Percentiles rank a stretch among this genome's conserved stretches.
Conservation (phyloP, 108 stramenopile species). For the Cyclostephanos invisitatus region DNA sequence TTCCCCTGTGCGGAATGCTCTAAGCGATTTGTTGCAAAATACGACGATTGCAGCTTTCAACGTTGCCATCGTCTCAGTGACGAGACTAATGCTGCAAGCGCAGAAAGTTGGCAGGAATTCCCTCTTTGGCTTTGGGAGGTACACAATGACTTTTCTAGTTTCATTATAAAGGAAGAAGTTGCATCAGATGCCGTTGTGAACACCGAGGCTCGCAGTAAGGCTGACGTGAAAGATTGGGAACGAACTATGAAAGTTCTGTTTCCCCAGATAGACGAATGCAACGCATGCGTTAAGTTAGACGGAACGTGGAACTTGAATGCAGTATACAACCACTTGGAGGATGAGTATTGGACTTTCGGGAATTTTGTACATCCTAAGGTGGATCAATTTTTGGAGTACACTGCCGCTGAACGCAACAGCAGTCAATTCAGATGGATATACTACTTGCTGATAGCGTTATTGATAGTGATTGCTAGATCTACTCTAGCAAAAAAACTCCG, state of each 20-base stretch:
- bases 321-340: slow-evolving; percentile 41
- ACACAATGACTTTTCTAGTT: slow-evolving; percentile 45
- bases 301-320: slow-evolving; percentile 46
- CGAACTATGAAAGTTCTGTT: slow-evolving; percentile 32
- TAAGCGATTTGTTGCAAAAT: slow-evolving; percentile 24
- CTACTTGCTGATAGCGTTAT: slow-evolving; percentile 10
- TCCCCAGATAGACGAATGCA: slow-evolving; percentile 38
- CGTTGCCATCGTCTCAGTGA: slow-evolving; percentile 31
- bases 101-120: slow-evolving; percentile 42
- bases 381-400: slow-evolving; percentile 23
- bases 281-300: slow-evolving; percentile 19
- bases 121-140: slow-evolving; percentile 22
- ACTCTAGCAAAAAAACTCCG: slow-evolving; percentile 18
- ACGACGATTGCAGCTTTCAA: slow-evolving; percentile 29
- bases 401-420: background rate
- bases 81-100: slow-evolving; percentile 13
- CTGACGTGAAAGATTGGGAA: slow-evolving; percentile 21
- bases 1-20: slow-evolving; percentile 34
- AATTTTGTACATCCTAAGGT: slow-evolving; percentile 14
- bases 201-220: slow-evolving; percentile 10
- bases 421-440: slow-evolving; percentile 1
- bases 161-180: slow-evolving; percentile 19
- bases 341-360: slow-evolving; percentile 46
- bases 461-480: slow-evolving; percentile 4
- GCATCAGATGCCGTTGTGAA: slow-evolving; percentile 14